Base-by-base conservation (phyloP, 768 basidiomycete species). In the Agrocybe praecox region DNA sequence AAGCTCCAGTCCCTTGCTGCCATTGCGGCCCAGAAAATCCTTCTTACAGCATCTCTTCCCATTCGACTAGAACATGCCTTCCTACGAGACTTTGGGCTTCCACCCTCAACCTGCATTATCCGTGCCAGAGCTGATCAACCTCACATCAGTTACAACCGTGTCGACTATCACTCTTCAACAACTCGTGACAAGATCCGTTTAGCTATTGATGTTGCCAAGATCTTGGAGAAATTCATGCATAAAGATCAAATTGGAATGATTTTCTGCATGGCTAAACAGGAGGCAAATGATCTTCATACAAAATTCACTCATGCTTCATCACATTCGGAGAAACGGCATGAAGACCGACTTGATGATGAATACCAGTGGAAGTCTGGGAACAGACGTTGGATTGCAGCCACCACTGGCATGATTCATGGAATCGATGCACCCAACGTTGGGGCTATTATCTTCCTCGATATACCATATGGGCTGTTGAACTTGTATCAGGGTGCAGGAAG, bases 331-430 rank as follows among this genome's bases (percentile, higher is more conserved):
- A 47, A 61, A 14, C 15, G 2, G 1, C 6, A 6, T 0, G 15
- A 17, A n/a, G 22, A 58, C 2, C 29, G 47, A 0, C 18, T 15
- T 7, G 24, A 49, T 11, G 57, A 66, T 53, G 62, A 63, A 36
- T 18, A 2, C n/a, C 2, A 4, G 1, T 65, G 63, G 63, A 50
- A 22, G 17, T 15, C 29, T 0, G 63, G 61, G 0, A 7, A 43
- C 3, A 7, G 18, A 1, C 43, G 50, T 11, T 69, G 68, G 68
- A 69, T 69, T 22, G 53, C 57, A 0, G 52, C 65, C 0, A 69
- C 64, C 0, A 67, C 66, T 33, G 62, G 56, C 2, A 34, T 64
- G 10, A 56, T 65, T 33, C 67, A 67, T 18, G 67, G 67, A 0
- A 58, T 67, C 8, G 64, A 69, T 55, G 36, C 54, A 2, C 58